Evolutionary conservation across 257 asterid species (phyloP), one percentile per base, ranked within the genome.

Genomic region (Scutellaria minor): DNA sequence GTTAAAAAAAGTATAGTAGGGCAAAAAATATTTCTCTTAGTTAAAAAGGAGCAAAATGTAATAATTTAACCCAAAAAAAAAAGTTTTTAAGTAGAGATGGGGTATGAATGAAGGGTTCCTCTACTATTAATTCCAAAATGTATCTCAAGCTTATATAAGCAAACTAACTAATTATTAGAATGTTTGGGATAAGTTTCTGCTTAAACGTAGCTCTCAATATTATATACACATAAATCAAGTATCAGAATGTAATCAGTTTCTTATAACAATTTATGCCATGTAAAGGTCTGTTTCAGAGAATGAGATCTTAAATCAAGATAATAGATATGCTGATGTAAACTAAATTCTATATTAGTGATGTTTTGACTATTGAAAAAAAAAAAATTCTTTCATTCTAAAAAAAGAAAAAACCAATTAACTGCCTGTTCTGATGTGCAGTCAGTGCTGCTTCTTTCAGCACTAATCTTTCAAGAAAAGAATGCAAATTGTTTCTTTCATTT

Each of bases 181-280:
- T 39, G 12, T 48, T 59, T 66, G 59, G 42, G n/a, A 18, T 39
- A 56, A 68, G 22, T 65, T 6, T n/a, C 10, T 70, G 51, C 70
- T 71, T 64, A 63, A 13, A 61, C 11, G 9, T 71, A 57, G 52
- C 70, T 50, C 39, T 70, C 73, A 51, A 9, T 37, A 3, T 2
- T 8, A 24, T 15, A 41, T 44, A 73, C 13, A 52, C 24, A 31
- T 64, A 5, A 7, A 62, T n/a, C 45, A 37, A 15, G 48, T 66
- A 44, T 40, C 50, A 64, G 35, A 64, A 56, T 63, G 46, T 53
- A 45, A 6, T 42, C 58, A 11, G 51, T 64, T 57, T 14, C 39
- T 3, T 41, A 13, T 6, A 24, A 66, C 35, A 13, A 31, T 22
- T 67, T 37, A 61, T 10, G 37, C 9, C 2, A 2, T 42, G 6